phyloP scores from a whole-genome alignment of 2,329 filamentous ascomycete genomes.

The Pyrenochaeta sp. region DNA sequence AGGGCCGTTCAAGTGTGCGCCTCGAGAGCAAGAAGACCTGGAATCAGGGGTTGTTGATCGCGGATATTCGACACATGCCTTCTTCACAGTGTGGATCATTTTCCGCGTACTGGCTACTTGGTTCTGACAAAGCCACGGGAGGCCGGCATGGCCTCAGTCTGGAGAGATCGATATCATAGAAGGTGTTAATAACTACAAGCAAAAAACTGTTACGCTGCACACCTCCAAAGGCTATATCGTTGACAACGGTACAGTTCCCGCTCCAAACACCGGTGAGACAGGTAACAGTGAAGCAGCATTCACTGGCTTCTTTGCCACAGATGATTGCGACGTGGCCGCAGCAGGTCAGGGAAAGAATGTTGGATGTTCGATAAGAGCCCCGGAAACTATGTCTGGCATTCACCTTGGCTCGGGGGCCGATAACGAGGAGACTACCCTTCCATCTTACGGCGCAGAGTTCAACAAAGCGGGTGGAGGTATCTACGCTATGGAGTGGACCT shows the following conservation, averaged over 20 bases:
- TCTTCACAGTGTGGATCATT: slow-evolving; percentile 39
- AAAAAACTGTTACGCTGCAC: slow-evolving; percentile 45
- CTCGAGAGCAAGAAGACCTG: slow-evolving; percentile 41
- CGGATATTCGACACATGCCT: slow-evolving; percentile 49
- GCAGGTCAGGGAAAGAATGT: slow-evolving; percentile 26
- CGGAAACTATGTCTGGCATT: background rate
- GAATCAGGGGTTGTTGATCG: slow-evolving; percentile 43
- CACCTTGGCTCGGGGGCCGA: background rate
- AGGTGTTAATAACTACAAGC: slow-evolving; percentile 41
- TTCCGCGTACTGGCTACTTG: slow-evolving; percentile 48
- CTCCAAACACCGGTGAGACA: slow-evolving; percentile 9
- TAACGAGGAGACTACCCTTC: background rate
- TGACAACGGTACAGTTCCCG: background rate
- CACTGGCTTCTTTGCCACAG: slow-evolving; percentile 56
- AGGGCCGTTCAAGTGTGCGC: slow-evolving; percentile 41
- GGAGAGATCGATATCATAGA: slow-evolving; percentile 51
- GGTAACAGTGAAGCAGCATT: slow-evolving; percentile 29
- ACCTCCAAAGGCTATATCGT: slow-evolving; percentile 37
- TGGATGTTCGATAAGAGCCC: slow-evolving; percentile 25
- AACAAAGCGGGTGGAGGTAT: slow-evolving; percentile 50
- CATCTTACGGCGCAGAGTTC: slow-evolving; percentile 45
- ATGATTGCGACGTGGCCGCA: slow-evolving; percentile 55
- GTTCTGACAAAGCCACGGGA: slow-evolving; percentile 15
- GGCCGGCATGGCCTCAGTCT: slow-evolving; percentile 34
- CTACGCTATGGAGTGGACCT: slow-evolving; percentile 52